phyloP scores from a whole-genome alignment of 768 basidiomycete species.

The Suillus fuscotomentosus region DNA sequence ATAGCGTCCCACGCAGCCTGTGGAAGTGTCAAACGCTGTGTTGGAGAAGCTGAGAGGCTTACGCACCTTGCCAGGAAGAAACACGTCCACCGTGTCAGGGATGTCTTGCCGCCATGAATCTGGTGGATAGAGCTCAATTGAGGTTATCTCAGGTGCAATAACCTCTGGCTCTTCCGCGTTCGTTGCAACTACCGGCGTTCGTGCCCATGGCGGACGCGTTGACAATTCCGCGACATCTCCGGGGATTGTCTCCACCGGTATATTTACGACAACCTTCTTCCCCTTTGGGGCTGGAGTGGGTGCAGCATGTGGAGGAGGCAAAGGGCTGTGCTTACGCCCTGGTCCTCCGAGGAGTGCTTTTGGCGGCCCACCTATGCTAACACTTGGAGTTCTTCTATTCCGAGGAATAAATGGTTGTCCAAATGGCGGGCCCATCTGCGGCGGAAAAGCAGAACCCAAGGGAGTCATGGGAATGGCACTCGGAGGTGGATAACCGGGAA shows the following conservation, averaged over 20 bases:
- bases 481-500: conserved; percentile 61
- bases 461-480: conserved; percentile 59
- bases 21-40: conserved; percentile 7
- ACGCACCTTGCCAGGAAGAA: conserved; percentile 76
- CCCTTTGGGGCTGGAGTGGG: conserved; percentile 41
- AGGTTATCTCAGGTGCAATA: conserved; percentile 34
- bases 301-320: conserved; percentile 37
- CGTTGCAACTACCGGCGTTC: conserved; percentile 48
- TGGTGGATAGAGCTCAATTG: conserved; percentile 61
- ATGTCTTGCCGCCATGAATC: conserved; percentile 56
- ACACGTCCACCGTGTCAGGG: conserved; percentile 75
- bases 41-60: conserved; percentile 10
- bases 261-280: conserved; percentile 69
- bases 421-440: conserved; percentile 44
- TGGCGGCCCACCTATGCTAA: conserved; percentile 84
- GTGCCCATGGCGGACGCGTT: conserved; percentile 56
- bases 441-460: conserved; percentile 54
- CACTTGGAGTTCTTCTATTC: conserved; percentile 60
- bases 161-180: conserved; percentile 28
- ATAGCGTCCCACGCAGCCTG: conserved; percentile 76
- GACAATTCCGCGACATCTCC: conserved; percentile 37
- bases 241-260: conserved; percentile 65
- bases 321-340: conserved; percentile 70
- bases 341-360: conserved; percentile 84
- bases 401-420: conserved; percentile 56